A percentile compares a stretch with the other conserved stretches of the same genome.
phyloP scores from a whole-genome alignment of 108 stramenopile genomes.

The Discostella stelligeroides region DNA sequence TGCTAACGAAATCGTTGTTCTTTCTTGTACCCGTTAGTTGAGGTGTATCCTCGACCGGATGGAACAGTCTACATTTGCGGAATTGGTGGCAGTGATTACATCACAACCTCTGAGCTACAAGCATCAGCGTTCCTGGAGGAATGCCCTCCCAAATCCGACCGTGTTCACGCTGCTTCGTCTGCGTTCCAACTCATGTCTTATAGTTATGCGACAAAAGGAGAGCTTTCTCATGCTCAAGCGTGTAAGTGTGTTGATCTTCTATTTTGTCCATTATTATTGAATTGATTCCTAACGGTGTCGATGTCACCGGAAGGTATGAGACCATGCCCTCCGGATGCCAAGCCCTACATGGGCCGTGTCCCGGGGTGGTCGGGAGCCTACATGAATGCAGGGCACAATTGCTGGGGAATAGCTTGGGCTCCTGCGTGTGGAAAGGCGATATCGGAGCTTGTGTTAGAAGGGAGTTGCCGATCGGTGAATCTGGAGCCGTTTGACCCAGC shows the following conservation, averaged over 20 bases:
- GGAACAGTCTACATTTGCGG: slow-evolving; percentile 95
- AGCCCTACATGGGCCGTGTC: slow-evolving; percentile 91
- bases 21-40: slow-evolving; percentile 48
- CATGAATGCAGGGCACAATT: slow-evolving; percentile 96
- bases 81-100: slow-evolving; percentile 93
- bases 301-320: slow-evolving; percentile 54
- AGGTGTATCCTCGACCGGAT: slow-evolving; percentile 87
- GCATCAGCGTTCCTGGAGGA: slow-evolving; percentile 78
- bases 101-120: slow-evolving; percentile 77
- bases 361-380: slow-evolving; percentile 84
- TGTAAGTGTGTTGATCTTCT: slow-evolving; percentile 18
- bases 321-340: slow-evolving; percentile 88
- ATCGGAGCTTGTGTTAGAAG: slow-evolving; percentile 89
- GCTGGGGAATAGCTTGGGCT: slow-evolving; percentile 98
- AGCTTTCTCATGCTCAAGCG: slow-evolving; percentile 52
- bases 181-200: slow-evolving; percentile 78
- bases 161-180: slow-evolving; percentile 79
- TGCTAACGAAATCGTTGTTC: slow-evolving; percentile 23
- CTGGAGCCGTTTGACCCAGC: slow-evolving; percentile 75
- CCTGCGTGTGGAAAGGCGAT: slow-evolving; percentile 90
- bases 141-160: slow-evolving; percentile 72
- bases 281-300: not conserved
- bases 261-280: not conserved
- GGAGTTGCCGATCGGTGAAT: slow-evolving; percentile 55
- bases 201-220: slow-evolving; percentile 58